Base-by-base conservation (phyloP, 2,329 filamentous ascomycete genomes). In the Aureobasidium sp. region DNA sequence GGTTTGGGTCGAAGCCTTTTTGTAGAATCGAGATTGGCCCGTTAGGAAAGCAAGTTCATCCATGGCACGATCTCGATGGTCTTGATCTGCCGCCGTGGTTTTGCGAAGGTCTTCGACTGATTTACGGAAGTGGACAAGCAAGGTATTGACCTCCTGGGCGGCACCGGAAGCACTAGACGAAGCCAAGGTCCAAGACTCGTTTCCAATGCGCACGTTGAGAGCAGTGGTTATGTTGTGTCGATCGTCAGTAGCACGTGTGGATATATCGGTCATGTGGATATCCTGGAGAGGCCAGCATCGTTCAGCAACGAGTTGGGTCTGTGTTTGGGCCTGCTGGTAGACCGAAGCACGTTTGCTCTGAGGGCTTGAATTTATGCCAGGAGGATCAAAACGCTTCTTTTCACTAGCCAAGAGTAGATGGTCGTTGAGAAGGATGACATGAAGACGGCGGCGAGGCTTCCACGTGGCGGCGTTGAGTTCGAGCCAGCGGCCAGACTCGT, bases 381-480 rank as follows among this genome's bases (percentile, higher is more conserved):
- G 20, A 6, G 63, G 29, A 65, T 97, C 92, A 2, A 87, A 80
- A 69, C 92, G 90, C 70, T 93, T 91, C 79, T 97, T 96, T 78
- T 97, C 97, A 27, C 90, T 91, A 4, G 94, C 94, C 55, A 99
- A 84, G 25, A 99, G 83, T 1, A 99, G 79, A 74, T 99, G 92
- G 71, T 99, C 94, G 72, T 97, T 99, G 2, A 99, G 81, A 63
- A 99, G 76, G 64, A 97, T 92, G 64, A 99, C 86, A 71, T 96
- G 90, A 74, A 97, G 92, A 31, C 91, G 87, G 45, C 94, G 82
- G 66, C 89, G 83, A 4, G 93, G 90, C 75, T 96, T 97, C 86
- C 96, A 97, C 0, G 94, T 99, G 12, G 94, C 94, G 66, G 94
- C 95, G 75, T 99, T 95, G 64, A 99, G 81, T 77, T 99, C 93